Percentiles rank a stretch among this genome's conserved stretches.
Conservation (phyloP, 305 asterid genomes). For the Solanum hybrid region DNA sequence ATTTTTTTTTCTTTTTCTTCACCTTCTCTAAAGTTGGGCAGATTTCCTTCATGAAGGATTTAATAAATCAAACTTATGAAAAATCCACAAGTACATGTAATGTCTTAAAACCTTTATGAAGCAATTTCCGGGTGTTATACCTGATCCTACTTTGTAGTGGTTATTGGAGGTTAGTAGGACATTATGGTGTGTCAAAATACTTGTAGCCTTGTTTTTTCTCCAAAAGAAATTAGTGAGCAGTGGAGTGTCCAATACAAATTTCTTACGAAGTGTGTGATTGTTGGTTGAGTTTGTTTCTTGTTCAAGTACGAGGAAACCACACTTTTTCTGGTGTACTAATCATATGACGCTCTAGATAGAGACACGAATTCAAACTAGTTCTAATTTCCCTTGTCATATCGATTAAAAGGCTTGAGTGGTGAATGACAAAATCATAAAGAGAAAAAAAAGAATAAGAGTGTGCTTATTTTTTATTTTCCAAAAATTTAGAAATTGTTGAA, state of each 20-base stretch:
- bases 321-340: background rate
- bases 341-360: background rate
- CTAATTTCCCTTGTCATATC: background rate
- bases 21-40: background rate
- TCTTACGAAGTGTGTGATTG: background rate
- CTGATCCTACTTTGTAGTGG: background rate
- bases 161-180: background rate
- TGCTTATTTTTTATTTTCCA: background rate
- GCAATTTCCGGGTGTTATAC: background rate
- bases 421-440: background rate
- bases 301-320: background rate
- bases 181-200: background rate
- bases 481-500: background rate
- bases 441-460: background rate
- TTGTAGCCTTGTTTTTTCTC: background rate
- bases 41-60: background rate
- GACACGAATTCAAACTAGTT: background rate
- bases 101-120: background rate
- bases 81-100: background rate
- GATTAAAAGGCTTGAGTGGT: background rate
- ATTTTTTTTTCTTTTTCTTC: background rate
- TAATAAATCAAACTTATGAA: background rate
- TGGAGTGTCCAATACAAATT: background rate
- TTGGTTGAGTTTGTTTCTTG: background rate
- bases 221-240: background rate